Base-by-base conservation (phyloP, 208 protist species). In the Trypanosoma theileri region DNA sequence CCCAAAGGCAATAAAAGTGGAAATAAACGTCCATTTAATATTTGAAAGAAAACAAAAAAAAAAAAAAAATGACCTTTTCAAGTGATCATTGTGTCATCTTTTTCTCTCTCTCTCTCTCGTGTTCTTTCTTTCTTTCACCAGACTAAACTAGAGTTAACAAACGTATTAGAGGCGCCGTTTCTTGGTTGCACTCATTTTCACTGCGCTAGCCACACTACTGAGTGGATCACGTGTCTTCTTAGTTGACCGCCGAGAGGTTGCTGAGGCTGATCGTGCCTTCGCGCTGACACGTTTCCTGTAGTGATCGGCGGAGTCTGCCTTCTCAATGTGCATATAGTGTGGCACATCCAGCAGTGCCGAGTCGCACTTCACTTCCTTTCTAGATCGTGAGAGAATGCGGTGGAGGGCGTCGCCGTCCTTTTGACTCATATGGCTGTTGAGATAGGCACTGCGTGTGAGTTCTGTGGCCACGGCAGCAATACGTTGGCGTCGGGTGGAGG, bases 391-490 rank as follows among this genome's bases (percentile, higher is more conserved):
- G 48, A 95, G 88, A 14, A 99, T 83, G 3, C 79, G 76, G 54
- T 86, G 60, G 8, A 97, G 64, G 4, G 88, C 97, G 48, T 96
- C 88, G 6, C 85, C 84, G 40, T 97, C 95, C 67, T 91, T 84
- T 65, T 97, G 89, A 26, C 79, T 85, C 35, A 99, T 93, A 69
- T 96, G 89, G 61, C 92, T 90, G n/a, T 85, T 78, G 22, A 97
- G 84, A 57, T 89, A 89, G 12, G 95, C 92, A 65, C 94, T 96
- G 63, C 96, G 85, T 54, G 80, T 89, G 55, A 95, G 78, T 80
- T 95, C 91, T 24, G 92, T 75, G 2, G 88, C 89, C 13, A 96
- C 89, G 28, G 88, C 89, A 21, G 88, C 82, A 11, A 93, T 79
- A 48, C 88, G 86, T 64, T 93, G 81, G 46, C 91, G 91, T n/a